Evolutionary conservation across 2,329 filamentous ascomycete species (phyloP).

Genomic region (Myriosclerotinia scirpicola): DNA sequence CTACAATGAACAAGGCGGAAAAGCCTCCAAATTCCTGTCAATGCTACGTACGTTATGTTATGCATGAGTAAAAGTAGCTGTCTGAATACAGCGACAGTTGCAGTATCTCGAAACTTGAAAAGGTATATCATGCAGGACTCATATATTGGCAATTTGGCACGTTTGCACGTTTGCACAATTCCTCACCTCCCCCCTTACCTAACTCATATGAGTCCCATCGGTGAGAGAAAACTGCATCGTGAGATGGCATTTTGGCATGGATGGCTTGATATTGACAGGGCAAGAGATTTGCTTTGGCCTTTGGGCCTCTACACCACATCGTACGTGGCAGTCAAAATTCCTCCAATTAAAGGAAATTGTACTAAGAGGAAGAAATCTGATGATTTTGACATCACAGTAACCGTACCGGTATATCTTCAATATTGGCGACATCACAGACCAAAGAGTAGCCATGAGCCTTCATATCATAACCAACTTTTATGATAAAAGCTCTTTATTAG

Average conservation of each 20-base stretch:
- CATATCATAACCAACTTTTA: too few relatives aligned
- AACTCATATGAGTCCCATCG: neutral
- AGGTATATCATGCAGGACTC: neutral
- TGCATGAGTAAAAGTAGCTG: neutral
- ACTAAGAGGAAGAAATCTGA: neutral
- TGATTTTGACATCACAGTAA: neutral
- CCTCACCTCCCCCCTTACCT: neutral
- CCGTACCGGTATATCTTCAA: neutral
- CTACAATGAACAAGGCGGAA: neutral
- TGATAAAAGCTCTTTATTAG: neutral
- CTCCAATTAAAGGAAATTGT: neutral
- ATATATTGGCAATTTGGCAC: neutral
- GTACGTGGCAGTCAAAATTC: conserved; percentile 8
- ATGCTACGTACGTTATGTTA: neutral
- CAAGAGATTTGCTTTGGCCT: neutral
- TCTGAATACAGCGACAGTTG: neutral
- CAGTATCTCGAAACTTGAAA: neutral
- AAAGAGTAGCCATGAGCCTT: neutral
- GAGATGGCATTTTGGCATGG: conserved; percentile 15
- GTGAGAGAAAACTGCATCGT: conserved; percentile 21
- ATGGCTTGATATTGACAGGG: neutral
- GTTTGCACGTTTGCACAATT: too few relatives aligned
- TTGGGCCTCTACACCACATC: neutral
- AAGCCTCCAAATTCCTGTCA: neutral
- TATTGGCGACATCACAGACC: neutral